A percentile compares a stretch with the other conserved stretches of the same genome.
Evolutionary conservation across 805 yeast species (phyloP).

Genomic region (Hanseniaspora singularis): DNA sequence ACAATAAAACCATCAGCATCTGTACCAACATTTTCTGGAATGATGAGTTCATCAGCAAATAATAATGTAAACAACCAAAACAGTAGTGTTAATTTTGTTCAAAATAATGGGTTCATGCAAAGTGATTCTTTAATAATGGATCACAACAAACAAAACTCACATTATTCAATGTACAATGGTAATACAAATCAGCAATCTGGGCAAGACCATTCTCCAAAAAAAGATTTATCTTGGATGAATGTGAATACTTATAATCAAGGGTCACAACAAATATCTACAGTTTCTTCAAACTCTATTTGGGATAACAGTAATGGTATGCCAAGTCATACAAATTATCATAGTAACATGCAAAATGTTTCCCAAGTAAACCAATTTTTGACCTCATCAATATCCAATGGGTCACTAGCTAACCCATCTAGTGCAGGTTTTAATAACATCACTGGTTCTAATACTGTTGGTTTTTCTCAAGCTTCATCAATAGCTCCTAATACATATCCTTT

Average conservation of each 20-base stretch:
- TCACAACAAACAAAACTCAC: background rate
- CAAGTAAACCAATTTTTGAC: conserved; percentile 8
- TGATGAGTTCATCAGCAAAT: background rate
- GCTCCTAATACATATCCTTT: background rate
- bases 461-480: background rate
- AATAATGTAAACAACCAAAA: background rate
- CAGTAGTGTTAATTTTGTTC: background rate
- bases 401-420: background rate
- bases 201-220: conserved; percentile 10
- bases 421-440: background rate
- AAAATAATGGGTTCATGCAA: background rate
- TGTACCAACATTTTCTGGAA: conserved; percentile 2
- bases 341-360: conserved; percentile 7
- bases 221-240: conserved; percentile 3
- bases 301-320: background rate
- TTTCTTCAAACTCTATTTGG: conserved; percentile 7
- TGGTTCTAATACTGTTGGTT: background rate
- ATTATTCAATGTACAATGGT: background rate
- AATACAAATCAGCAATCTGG: no score
- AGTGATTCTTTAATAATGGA: background rate
- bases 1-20: conserved; percentile 2
- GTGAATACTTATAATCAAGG: background rate
- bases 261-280: background rate
- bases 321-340: background rate
- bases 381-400: background rate